These are phyloP conservation scores for Tricholoma furcatifolium DNA, from an alignment of 768 basidiomycete species.

Conservation along the genomic window DNA sequence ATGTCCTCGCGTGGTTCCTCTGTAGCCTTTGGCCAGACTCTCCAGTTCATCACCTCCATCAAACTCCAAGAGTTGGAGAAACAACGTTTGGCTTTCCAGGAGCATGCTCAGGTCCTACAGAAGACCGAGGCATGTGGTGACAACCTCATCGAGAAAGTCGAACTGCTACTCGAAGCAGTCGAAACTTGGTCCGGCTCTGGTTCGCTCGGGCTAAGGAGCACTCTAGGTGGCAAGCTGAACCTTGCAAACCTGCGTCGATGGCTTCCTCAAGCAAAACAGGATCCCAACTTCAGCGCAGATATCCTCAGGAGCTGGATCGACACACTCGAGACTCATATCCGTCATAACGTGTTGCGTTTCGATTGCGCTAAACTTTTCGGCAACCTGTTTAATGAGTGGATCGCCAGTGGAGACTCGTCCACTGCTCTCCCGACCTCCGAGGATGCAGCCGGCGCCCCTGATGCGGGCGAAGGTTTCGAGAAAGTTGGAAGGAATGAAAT, in stretches of 20 bases:
- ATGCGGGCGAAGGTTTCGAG: slow-evolving; percentile 17
- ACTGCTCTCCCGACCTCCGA: slow-evolving; percentile 19
- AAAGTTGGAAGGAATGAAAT: slow-evolving; percentile 39
- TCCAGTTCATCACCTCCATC: slow-evolving; percentile 42
- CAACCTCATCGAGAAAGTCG: slow-evolving; percentile 28
- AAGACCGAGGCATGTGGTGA: slow-evolving; percentile 22
- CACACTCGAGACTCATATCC: slow-evolving; percentile 38
- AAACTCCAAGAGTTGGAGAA: slow-evolving; percentile 44
- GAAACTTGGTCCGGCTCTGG: slow-evolving; percentile 36
- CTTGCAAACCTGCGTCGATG: slow-evolving; percentile 33
- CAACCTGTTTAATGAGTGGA: slow-evolving; percentile 42
- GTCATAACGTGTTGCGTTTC: slow-evolving; percentile 34
- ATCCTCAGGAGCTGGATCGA: slow-evolving; percentile 36
- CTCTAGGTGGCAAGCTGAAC: slow-evolving; percentile 24
- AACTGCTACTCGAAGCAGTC: slow-evolving; percentile 32
- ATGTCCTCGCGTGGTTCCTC: slow-evolving; percentile 2
- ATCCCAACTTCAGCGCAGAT: slow-evolving; percentile 36
- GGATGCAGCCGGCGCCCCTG: slow-evolving; percentile 7
- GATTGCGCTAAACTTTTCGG: slow-evolving; percentile 42
- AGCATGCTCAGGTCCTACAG: slow-evolving; percentile 31
- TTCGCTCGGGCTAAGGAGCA: slow-evolving; percentile 11
- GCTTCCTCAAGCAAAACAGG: slow-evolving; percentile 39
- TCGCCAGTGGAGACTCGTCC: slow-evolving; percentile 39
- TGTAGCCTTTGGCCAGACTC: slow-evolving; percentile 33
- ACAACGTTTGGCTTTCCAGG: slow-evolving; percentile 33